phyloP scores from a whole-genome alignment of 345 rosid species.

The Crucihimalaya himalaica region DNA sequence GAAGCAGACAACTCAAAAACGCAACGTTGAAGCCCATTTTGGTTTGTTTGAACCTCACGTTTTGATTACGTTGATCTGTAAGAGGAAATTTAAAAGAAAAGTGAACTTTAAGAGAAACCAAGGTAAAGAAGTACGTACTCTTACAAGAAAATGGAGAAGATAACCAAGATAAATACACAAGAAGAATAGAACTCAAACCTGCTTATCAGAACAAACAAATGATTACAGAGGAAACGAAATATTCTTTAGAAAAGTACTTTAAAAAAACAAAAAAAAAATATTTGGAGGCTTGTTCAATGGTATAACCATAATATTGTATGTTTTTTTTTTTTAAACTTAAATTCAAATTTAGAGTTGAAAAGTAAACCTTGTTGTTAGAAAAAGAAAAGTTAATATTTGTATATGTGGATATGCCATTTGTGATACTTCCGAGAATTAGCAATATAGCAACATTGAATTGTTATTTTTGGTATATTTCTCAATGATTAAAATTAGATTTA shows the following conservation, averaged over 20 bases:
- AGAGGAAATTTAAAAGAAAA: too few species aligned
- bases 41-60: constrained; percentile 33
- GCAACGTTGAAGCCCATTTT: constrained; percentile 35
- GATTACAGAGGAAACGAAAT: neutral
- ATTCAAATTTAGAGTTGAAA: neutral
- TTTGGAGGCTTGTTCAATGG: neutral
- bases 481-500: neutral
- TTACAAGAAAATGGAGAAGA: constrained; percentile 1
- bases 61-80: neutral
- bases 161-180: neutral
- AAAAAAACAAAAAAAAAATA: too few species aligned
- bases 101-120: neutral
- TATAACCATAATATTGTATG: too few species aligned
- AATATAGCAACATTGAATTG: neutral
- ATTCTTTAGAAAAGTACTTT: neutral
- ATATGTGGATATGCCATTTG: neutral
- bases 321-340: too few species aligned
- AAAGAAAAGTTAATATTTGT: neutral
- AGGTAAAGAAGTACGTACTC: too few species aligned
- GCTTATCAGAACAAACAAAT: neutral
- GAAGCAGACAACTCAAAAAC: constrained; percentile 39
- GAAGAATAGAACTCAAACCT: neutral
- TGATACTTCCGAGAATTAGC: neutral
- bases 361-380: neutral
- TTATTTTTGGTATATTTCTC: neutral